phyloP scores from a whole-genome alignment of 2,329 filamentous ascomycete species.

The Chaetothyriales sp. region DNA sequence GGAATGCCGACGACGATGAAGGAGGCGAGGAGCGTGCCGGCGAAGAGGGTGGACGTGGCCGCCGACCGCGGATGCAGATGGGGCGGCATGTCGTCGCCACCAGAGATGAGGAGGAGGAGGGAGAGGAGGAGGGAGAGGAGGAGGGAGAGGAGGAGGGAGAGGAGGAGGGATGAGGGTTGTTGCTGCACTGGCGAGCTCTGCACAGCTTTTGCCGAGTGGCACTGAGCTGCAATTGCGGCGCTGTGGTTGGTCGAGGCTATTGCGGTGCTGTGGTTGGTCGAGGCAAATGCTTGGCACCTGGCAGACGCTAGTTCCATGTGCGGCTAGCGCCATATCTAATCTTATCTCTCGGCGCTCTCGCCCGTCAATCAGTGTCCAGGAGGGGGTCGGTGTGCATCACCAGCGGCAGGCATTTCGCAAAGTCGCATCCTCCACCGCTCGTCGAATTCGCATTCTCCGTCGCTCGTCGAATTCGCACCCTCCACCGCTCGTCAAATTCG shows the following conservation, averaged over 20 bases:
- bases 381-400: too few species aligned
- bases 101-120: background rate
- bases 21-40: constrained; percentile 74
- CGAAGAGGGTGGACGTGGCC: constrained; percentile 88
- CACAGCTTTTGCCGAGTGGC: background rate
- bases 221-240: background rate
- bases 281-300: background rate
- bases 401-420: too few species aligned
- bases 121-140: too few species aligned
- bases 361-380: too few species aligned
- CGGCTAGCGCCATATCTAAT: constrained; percentile 5
- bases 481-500: background rate
- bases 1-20: constrained; percentile 88
- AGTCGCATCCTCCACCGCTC: background rate
- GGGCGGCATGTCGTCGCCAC: constrained; percentile 29
- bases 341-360: constrained; percentile 2
- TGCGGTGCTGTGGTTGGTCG: background rate
- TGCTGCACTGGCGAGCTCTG: background rate
- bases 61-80: constrained; percentile 85
- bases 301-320: background rate
- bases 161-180: too few species aligned
- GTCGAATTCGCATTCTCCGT: background rate
- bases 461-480: background rate
- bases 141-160: background rate
- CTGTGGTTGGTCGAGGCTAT: background rate